A percentile compares a stretch with the other conserved stretches of the same genome.
These are phyloP conservation scores for Monilinia fructicola DNA, from an alignment of 2,329 filamentous ascomycete genomes.

Conservation along the genomic window DNA sequence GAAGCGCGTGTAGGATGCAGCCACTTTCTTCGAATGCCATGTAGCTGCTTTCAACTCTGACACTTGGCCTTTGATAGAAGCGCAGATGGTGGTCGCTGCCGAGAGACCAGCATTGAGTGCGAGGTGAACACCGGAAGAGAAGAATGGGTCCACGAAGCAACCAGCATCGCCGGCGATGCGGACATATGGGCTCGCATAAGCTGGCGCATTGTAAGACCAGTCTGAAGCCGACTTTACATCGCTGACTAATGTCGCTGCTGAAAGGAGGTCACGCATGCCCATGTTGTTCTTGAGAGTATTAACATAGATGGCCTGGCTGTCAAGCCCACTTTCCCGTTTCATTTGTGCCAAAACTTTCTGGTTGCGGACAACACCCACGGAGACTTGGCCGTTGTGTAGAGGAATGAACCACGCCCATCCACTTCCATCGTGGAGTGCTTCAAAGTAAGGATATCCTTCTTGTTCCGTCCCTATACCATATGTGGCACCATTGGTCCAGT, in stretches of 20 bases:
- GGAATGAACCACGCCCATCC: constrained; percentile 22
- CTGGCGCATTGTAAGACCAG: constrained; percentile 46
- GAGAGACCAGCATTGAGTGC: constrained; percentile 41
- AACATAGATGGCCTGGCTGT: too few relatives aligned
- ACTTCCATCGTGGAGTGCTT: constrained; percentile 14
- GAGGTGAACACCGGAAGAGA: constrained; percentile 44
- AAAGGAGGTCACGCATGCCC: too few relatives aligned
- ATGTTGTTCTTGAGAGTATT: too few relatives aligned
- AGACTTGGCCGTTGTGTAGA: constrained; percentile 9
- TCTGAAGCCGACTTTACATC: not conserved
- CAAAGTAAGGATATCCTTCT: constrained; percentile 15
- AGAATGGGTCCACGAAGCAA: constrained; percentile 45
- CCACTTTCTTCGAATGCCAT: constrained; percentile 4
- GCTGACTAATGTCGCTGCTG: not conserved
- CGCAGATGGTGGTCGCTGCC: not conserved
- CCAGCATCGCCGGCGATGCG: constrained; percentile 44
- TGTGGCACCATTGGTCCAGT: constrained; percentile 7
- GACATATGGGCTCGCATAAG: constrained; percentile 44
- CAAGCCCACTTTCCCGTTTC: not conserved
- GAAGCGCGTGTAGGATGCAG: not conserved
- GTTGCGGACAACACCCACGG: constrained; percentile 6
- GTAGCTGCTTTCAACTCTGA: not conserved
- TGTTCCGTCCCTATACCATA: constrained; percentile 14
- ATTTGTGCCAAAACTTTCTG: constrained; percentile 2
- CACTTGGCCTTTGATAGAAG: not conserved